Conservation (phyloP, 148 eudicot species). For the Spergularia bocconei region DNA sequence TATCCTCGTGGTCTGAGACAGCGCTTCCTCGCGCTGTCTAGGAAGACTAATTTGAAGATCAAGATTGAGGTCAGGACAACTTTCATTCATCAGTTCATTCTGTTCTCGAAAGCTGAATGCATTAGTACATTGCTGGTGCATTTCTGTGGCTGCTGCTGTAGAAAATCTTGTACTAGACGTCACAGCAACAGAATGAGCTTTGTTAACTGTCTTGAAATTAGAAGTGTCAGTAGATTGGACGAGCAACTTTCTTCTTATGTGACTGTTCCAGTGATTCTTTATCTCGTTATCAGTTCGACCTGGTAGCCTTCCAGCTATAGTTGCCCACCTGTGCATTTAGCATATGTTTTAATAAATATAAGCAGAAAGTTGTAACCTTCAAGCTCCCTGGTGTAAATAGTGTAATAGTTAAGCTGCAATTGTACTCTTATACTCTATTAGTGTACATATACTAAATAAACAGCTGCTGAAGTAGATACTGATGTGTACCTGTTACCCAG, state of each 20-base stretch:
- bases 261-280: conserved; percentile 1
- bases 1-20: neutral
- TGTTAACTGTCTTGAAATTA: neutral
- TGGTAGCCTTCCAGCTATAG: neutral
- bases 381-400: too few relatives aligned
- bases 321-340: neutral
- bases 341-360: neutral
- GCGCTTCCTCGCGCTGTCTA: neutral
- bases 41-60: neutral
- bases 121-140: neutral
- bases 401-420: too few relatives aligned
- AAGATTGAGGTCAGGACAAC: neutral
- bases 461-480: neutral
- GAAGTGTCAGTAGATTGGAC: neutral
- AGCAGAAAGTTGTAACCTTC: neutral
- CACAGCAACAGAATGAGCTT: neutral
- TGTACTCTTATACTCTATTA: too few relatives aligned
- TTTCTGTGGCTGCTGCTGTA: neutral
- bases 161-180: neutral
- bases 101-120: too few relatives aligned
- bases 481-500: neutral
- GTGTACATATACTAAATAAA: neutral
- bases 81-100: neutral
- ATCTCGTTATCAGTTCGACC: neutral
- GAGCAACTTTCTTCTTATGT: neutral